Evolutionary conservation across 495 filamentous ascomycete genomes (phyloP), one percentile per base, ranked within the genome.

Genomic region (Neurospora terricola): DNA sequence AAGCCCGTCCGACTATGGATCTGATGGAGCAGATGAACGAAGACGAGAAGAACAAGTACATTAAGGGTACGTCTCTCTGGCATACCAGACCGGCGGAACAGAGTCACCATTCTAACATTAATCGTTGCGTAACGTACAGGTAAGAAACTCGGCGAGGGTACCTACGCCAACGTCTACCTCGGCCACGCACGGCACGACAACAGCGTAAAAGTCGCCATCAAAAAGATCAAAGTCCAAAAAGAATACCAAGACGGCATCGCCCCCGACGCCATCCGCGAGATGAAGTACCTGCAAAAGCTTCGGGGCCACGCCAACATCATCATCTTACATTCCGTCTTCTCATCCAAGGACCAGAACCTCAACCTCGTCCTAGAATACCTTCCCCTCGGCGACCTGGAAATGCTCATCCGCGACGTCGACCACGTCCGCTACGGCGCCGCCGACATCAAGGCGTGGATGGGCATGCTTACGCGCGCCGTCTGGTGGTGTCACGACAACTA

Each of bases 381-480:
- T 3, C 96, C 96, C 2, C 85, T 89, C 2, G 96, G 96, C 69
- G 94, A 98, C 83, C 87, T 99, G 21, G 94, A 98, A 80, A 91
- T 92, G 88, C 88, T 99, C 48, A 97, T 98, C 79, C 91, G 91
- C 77, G 93, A 98, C 80, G 87, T 84, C 23, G 87, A 93, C 66
- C 81, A 82, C 36, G 90, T 97, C 54, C 86, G 88, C 43, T 86
- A 86, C 76, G 84, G 85, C 75, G 80, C 88, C 30, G 92, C 92
- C 12, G 95, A 99, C 80, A 91, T 99, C 78, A 99, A 99, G 79
- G 92, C 94, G 34, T 99, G 96, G 96, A 96, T 97, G 91, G 93
- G 91, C 40, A 98, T 98, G 96, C 88, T 98, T 14, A 85, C 87
- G n/a, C 88, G 95, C 70, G 96, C 93, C 12, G 90, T 98, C 23